A percentile compares a stretch with the other conserved stretches of the same genome.
phyloP scores from a whole-genome alignment of 2,329 filamentous ascomycete species.

The Fonsecaea erecta region DNA sequence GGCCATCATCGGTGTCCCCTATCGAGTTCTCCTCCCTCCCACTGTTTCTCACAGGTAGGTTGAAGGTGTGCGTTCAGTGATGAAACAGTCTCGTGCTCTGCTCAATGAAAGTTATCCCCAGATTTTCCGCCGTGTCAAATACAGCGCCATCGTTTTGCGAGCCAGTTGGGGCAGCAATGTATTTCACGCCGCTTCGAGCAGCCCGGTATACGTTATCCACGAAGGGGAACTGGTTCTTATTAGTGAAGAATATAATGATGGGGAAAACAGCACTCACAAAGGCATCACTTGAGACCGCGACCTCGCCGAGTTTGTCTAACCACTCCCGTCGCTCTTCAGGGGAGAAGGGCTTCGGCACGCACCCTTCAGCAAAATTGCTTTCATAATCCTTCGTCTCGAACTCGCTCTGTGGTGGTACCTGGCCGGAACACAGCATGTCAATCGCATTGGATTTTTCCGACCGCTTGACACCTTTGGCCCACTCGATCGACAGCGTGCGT shows the following conservation, averaged over 20 bases:
- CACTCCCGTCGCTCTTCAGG: slow-evolving; percentile 82
- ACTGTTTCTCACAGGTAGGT: neutral
- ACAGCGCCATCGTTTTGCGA: slow-evolving; percentile 59
- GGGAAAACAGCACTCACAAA: slow-evolving; percentile 69
- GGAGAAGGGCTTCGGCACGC: slow-evolving; percentile 78
- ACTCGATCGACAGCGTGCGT: slow-evolving; percentile 83
- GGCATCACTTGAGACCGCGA: slow-evolving; percentile 90
- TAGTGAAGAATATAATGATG: neutral
- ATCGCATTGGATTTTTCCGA: slow-evolving; percentile 98
- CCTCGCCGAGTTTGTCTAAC: slow-evolving; percentile 74
- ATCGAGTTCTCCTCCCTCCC: neutral
- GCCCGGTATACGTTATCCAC: slow-evolving; percentile 97
- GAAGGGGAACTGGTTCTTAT: slow-evolving; percentile 78
- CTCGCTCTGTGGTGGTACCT: slow-evolving; percentile 76
- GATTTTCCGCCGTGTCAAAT: slow-evolving; percentile 84
- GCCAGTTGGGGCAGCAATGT: slow-evolving; percentile 89
- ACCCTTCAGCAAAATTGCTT: slow-evolving; percentile 76
- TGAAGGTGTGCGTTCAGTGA: slow-evolving; percentile 61
- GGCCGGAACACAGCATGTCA: slow-evolving; percentile 88
- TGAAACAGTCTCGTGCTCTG: slow-evolving; percentile 94
- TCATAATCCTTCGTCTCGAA: slow-evolving; percentile 87
- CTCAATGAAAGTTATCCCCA: slow-evolving; percentile 93
- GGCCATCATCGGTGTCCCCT: neutral
- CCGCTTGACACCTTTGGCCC: slow-evolving; percentile 97
- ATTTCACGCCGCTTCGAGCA: slow-evolving; percentile 86